Evolutionary conservation across 768 basidiomycete genomes (phyloP), one percentile per base, ranked within the genome.

Genomic region (Tricholoma terreum): DNA sequence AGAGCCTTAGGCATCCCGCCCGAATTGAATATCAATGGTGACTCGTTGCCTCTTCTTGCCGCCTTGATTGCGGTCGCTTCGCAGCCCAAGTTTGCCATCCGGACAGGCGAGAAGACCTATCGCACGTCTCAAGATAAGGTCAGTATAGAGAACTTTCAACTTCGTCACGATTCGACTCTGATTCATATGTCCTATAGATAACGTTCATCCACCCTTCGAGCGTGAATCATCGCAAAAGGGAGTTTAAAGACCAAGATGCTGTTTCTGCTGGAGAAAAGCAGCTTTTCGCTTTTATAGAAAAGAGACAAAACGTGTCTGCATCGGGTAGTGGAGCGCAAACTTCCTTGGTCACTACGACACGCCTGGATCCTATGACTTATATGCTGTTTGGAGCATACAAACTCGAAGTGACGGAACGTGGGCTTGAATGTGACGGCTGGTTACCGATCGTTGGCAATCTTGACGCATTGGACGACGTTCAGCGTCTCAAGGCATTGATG

Each of bases 401-500:
- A 50, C 80, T 94, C 30, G 73, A 83, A 58, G 84, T 89, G 40
- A 83, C 83, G 0, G 81, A 84, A 36, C 80, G 82, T 15, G 92
- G 93, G 6, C 69, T 98, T 50, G 86, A 89, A 65, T 94, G 92
- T 65, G 95, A 98, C 65, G 85, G 83, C 43, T 98, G 95, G 94
- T 74, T 98, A 10, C 92, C 94, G 19, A 80, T 95, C 46, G 79
- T 87, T 35, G 90, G 90, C 38, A 83, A 87, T 60, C 63, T 87
- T 50, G 80, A 87, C 63, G 82, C 84, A 1, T 72, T 97, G 64
- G 92, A 95, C 66, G 86, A 93, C 61, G 75, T 96, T n/a, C 87
- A 89, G 68, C 80, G 84, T 11, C 74, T 98, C 65, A 94, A 94
- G 72, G 77, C 73, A 17, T 74, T 88, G 63, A 83, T 95, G 78